Percentiles rank a stretch among this genome's conserved stretches.
Evolutionary conservation across 2,329 filamentous ascomycete species (phyloP).

Genomic region (Claviceps digitariae): DNA sequence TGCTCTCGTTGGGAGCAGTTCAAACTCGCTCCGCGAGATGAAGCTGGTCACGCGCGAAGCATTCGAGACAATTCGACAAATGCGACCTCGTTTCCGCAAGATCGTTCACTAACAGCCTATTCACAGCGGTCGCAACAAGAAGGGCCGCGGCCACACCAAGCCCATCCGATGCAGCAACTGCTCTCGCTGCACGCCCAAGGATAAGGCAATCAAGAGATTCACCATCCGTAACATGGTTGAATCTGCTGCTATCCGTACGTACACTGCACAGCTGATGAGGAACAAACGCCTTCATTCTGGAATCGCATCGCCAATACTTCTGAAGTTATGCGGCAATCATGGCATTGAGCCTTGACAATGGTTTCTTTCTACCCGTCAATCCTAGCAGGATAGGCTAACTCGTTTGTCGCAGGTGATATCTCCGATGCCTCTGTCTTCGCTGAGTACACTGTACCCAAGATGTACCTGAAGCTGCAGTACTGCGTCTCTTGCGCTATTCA

Average conservation of each 20-base stretch:
- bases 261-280: background rate
- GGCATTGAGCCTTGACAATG: too few species aligned
- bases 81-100: constrained; percentile 2
- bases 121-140: constrained; percentile 93
- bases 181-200: constrained; percentile 87
- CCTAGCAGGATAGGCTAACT: background rate
- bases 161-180: constrained; percentile 74
- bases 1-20: background rate
- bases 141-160: constrained; percentile 99
- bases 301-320: background rate
- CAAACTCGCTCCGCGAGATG: constrained; percentile 3
- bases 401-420: constrained; percentile 72
- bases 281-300: background rate
- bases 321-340: too few species aligned
- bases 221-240: constrained; percentile 99
- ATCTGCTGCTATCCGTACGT: constrained; percentile 98
- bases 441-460: constrained; percentile 99
- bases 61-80: background rate
- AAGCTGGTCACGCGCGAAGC: constrained; percentile 6
- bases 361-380: too few species aligned
- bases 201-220: constrained; percentile 99
- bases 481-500: constrained; percentile 99
- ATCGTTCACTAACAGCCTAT: constrained; percentile 10
- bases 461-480: constrained; percentile 99
- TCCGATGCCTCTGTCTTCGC: constrained; percentile 98